A percentile compares a stretch with the other conserved stretches of the same genome.
These are phyloP conservation scores for Candida sp. DNA, from an alignment of 1,139 yeast genomes.

Conservation along the genomic window DNA sequence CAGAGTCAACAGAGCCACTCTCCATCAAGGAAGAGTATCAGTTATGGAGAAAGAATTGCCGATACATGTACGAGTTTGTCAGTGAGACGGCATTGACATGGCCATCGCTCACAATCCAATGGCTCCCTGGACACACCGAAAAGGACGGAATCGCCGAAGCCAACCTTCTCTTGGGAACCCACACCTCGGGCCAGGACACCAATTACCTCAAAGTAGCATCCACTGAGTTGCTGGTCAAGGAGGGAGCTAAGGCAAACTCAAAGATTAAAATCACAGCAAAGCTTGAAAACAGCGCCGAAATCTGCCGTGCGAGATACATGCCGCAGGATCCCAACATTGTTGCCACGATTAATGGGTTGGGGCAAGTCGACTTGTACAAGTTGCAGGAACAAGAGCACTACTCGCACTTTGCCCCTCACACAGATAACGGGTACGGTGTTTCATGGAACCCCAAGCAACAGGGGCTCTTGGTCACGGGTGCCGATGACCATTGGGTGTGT, in stretches of 20 bases:
- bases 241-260: slow-evolving; percentile 36
- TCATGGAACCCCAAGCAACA: slow-evolving; percentile 57
- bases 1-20: slow-evolving; percentile 5
- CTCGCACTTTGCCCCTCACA: slow-evolving; percentile 53
- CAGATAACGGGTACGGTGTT: slow-evolving; percentile 73
- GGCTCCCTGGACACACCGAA: slow-evolving; percentile 58
- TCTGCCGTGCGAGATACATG: slow-evolving; percentile 83
- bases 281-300: slow-evolving; percentile 55
- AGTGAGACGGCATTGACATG: slow-evolving; percentile 79
- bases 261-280: slow-evolving; percentile 69
- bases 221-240: slow-evolving; percentile 62
- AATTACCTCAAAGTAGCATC: slow-evolving; percentile 81
- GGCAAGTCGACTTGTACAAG: slow-evolving; percentile 73
- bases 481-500: slow-evolving; percentile 68
- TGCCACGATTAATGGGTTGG: slow-evolving; percentile 81
- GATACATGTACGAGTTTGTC: slow-evolving; percentile 80
- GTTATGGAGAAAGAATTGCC: slow-evolving; percentile 80
- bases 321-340: slow-evolving; percentile 72
- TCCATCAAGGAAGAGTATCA: slow-evolving; percentile 71
- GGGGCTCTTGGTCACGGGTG: slow-evolving; percentile 59
- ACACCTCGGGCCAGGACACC: slow-evolving; percentile 79
- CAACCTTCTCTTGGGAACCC: slow-evolving; percentile 76
- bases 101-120: slow-evolving; percentile 82
- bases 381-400: slow-evolving; percentile 27
- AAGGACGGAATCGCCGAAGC: slow-evolving; percentile 43